phyloP scores from a whole-genome alignment of 2,329 filamentous ascomycete genomes.

The Aureobasidium vineae region DNA sequence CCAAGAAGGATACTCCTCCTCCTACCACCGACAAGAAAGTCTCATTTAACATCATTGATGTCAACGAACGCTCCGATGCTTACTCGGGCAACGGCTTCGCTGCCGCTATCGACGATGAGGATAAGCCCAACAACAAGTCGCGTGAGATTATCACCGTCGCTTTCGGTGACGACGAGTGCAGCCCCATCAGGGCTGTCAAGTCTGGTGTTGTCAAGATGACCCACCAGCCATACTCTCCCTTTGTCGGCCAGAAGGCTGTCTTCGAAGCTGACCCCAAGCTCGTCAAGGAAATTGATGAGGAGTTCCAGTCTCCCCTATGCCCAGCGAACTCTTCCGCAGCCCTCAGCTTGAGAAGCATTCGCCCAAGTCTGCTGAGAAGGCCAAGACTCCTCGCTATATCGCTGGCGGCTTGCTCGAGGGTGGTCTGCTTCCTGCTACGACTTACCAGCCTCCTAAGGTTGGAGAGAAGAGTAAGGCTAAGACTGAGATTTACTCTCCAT shows the following conservation, averaged over 20 bases:
- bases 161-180: background rate
- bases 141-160: background rate
- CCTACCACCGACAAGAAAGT: too few relatives aligned
- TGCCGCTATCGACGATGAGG: background rate
- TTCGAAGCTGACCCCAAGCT: slow-evolving; percentile 7
- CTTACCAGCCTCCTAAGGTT: background rate
- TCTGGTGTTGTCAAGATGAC: background rate
- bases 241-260: background rate
- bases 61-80: background rate
- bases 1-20: slow-evolving; percentile 13
- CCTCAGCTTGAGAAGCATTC: background rate
- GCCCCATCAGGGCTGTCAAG: slow-evolving; percentile 1
- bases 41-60: too few relatives aligned
- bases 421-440: background rate
- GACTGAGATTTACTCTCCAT: slow-evolving; percentile 1
- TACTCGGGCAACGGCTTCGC: slow-evolving; percentile 5
- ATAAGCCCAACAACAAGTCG: background rate
- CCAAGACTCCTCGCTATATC: background rate
- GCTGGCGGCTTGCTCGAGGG: background rate
- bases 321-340: background rate
- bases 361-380: background rate
- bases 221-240: background rate
- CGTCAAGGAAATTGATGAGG: background rate
- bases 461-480: background rate
- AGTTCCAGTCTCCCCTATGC: slow-evolving; percentile 1